Evolutionary conservation across 2,329 filamentous ascomycete species (phyloP).

Genomic region (Fusarium sp.): DNA sequence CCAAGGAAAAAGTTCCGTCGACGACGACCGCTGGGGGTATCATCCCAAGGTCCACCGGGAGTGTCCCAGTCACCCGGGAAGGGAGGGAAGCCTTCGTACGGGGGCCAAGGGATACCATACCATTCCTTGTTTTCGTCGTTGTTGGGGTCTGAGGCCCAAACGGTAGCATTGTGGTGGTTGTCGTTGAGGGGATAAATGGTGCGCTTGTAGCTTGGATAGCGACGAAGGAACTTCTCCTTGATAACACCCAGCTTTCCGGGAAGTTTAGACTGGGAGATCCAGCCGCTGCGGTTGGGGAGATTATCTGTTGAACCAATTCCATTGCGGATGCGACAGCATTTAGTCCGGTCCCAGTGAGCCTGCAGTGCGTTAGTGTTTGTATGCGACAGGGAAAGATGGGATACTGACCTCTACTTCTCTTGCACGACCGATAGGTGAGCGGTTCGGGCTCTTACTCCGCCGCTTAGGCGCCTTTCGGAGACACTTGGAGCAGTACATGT

Average conservation of each 20-base stretch:
- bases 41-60: conserved; percentile 21
- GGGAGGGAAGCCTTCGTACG: conserved; percentile 36
- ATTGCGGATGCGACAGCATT: conserved; percentile 46
- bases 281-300: conserved; percentile 51
- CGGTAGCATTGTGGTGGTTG: conserved; percentile 23
- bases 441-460: conserved; percentile 33
- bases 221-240: conserved; percentile 40
- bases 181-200: conserved; percentile 47
- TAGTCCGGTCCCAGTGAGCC: conserved; percentile 33
- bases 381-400: not conserved
- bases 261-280: conserved; percentile 42
- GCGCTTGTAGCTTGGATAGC: conserved; percentile 44
- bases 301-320: conserved; percentile 22
- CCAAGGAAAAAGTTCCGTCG: conserved; percentile 3
- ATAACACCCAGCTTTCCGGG: conserved; percentile 29
- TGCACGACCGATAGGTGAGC: conserved; percentile 16
- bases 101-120: conserved; percentile 47
- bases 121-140: conserved; percentile 43
- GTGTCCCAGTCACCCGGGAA: conserved; percentile 40
- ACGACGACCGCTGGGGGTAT: not conserved
- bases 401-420: conserved; percentile 40
- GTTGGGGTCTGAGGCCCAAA: conserved; percentile 50
- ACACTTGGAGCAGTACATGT: conserved; percentile 51
- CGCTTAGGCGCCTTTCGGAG: conserved; percentile 46
- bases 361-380: conserved; percentile 13